Evolutionary conservation across 352 stramenopile genomes (phyloP).

Genomic region (Phytophthora brassicae): DNA sequence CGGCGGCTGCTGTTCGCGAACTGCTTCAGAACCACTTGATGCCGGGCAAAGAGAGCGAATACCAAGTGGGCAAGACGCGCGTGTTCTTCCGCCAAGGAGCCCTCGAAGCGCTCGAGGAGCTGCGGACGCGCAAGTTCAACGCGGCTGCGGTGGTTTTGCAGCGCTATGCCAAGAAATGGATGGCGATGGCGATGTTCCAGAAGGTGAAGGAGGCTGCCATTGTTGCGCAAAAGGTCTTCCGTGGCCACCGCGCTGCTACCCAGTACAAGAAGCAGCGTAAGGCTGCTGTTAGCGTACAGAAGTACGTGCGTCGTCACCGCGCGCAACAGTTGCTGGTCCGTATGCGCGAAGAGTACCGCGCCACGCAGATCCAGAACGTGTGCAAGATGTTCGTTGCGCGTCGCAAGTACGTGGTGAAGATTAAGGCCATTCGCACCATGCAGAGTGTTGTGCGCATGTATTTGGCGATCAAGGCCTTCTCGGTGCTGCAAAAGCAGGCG

Average conservation of each 20-base stretch:
- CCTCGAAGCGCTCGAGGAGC: conserved; percentile 90
- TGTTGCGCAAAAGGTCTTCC: conserved; percentile 59
- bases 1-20: conserved; percentile 44
- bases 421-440: conserved; percentile 72
- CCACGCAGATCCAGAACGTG: conserved; percentile 82
- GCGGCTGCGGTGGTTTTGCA: conserved; percentile 79
- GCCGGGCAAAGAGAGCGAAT: conserved; percentile 60
- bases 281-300: conserved; percentile 68
- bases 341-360: conserved; percentile 68
- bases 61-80: conserved; percentile 90
- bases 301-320: conserved; percentile 56
- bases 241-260: conserved; percentile 41
- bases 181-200: conserved; percentile 63
- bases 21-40: conserved; percentile 66
- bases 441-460: conserved; percentile 86
- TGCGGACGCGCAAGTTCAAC: conserved; percentile 79
- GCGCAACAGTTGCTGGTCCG: conserved; percentile 57
- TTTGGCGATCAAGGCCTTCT: conserved; percentile 73
- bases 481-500: conserved; percentile 80
- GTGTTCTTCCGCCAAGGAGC: conserved; percentile 94
- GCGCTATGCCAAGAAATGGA: conserved; percentile 83
- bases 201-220: conserved; percentile 59
- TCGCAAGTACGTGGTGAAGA: conserved; percentile 62
- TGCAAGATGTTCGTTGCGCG: conserved; percentile 83
- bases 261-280: conserved; percentile 68